Base-by-base conservation (phyloP, 805 yeast species). In the Saccharomyces mikatae region DNA sequence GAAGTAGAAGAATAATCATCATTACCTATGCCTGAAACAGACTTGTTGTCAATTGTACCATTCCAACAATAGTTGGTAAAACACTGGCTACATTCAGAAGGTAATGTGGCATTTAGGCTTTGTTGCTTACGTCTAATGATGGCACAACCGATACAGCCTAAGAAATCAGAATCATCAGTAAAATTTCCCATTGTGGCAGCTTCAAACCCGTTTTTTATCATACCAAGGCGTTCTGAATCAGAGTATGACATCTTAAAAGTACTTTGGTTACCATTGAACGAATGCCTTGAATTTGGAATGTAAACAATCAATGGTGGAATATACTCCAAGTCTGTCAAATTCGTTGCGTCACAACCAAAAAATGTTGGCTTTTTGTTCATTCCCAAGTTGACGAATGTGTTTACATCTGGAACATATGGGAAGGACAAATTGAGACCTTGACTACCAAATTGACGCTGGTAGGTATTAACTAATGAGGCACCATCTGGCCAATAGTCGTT, bases 131-230 rank as follows among this genome's bases (percentile, higher is more conserved):
- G 81, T 72, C 88, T 84, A 55, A 88, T 76, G 48, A 89, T 79
- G 9, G 95, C 96, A 76, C 96, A 89, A 2, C 87, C 87, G 50
- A 89, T 77, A 74, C 96, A 89, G 6, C 82, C 78, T 46, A 80
- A 73, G 84, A 87, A 89, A 46, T 86, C 82, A 3, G 72, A 66
- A 60, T 87, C 95, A 26, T 83, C 64, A 13, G 95, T 84, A 41
- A 81, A 71, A 66, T 87, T 88, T 54, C 76, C 75, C 64, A 86
- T 79, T 0, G 91, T 76, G 11, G 84, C 79, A 13, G 80, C 77
- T 61, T 86, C 88, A 65, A 81, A 86, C 9, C 96, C 96, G 67
- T 89, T 89, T 60, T 75, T 69, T 54, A 89, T 79, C 76, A 89
- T 78, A 0, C 77, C 74, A 47, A 74, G 68, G 60, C 82, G 80